phyloP scores from a whole-genome alignment of 2,329 filamentous ascomycete species.

The Zasmidium citrigriseum region DNA sequence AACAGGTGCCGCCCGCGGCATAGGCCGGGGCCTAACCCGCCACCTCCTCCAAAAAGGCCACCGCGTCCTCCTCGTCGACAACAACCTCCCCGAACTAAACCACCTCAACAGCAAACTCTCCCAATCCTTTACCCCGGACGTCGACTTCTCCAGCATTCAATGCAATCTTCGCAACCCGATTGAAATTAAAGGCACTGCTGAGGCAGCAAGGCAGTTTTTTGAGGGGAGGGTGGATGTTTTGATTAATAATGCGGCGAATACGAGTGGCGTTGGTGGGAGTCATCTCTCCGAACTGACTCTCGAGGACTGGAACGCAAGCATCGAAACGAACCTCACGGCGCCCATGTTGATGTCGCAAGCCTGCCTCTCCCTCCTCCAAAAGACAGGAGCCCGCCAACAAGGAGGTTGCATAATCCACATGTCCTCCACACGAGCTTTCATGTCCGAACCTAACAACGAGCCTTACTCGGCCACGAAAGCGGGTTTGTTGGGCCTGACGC shows the following conservation, averaged over 20 bases:
- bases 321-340: slow-evolving; percentile 44
- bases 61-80: slow-evolving; percentile 44
- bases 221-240: slow-evolving; percentile 41
- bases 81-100: slow-evolving; percentile 40
- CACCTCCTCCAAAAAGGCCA: slow-evolving; percentile 42
- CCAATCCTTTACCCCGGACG: slow-evolving; percentile 12
- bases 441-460: slow-evolving; percentile 53
- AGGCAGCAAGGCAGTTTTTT: slow-evolving; percentile 37
- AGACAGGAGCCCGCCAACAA: slow-evolving; percentile 12
- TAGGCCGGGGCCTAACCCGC: slow-evolving; percentile 40
- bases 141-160: slow-evolving; percentile 23
- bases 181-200: slow-evolving; percentile 35
- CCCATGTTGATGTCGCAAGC: slow-evolving; percentile 32
- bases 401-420: slow-evolving; percentile 47
- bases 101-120: slow-evolving; percentile 36
- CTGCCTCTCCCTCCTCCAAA: slow-evolving; percentile 31
- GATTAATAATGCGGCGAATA: slow-evolving; percentile 47
- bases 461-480: slow-evolving; percentile 54
- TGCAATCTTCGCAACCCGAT: slow-evolving; percentile 30
- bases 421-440: slow-evolving; percentile 52
- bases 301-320: slow-evolving; percentile 40
- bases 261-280: slow-evolving; percentile 35
- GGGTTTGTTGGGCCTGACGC: slow-evolving; percentile 52
- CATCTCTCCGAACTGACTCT: slow-evolving; percentile 36
- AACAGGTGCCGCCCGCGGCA: slow-evolving; percentile 41